A percentile compares a stretch with the other conserved stretches of the same genome.
Conservation (phyloP, 139 green algal genomes). For the Eudorina sp. region DNA sequence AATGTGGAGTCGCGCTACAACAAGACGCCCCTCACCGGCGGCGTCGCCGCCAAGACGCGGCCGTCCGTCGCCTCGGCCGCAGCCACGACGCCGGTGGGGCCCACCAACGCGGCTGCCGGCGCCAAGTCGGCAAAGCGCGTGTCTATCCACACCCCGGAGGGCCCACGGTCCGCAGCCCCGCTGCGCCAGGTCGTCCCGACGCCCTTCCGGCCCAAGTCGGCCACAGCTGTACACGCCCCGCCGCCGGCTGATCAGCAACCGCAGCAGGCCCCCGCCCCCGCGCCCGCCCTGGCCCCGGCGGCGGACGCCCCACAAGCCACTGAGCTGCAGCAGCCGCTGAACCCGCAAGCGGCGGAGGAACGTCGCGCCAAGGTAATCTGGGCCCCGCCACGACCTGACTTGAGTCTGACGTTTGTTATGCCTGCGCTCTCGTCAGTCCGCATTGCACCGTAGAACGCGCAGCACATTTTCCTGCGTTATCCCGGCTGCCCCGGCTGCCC, state of each 20-base stretch:
- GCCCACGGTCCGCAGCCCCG: neutral
- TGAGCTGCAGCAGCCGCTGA: neutral
- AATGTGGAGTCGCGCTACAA: slow-evolving; percentile 38
- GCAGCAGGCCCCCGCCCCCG: neutral
- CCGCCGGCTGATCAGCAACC: no score
- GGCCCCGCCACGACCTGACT: no score
- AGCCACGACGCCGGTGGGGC: neutral
- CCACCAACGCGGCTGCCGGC: neutral
- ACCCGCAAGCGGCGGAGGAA: neutral
- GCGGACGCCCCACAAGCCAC: neutral
- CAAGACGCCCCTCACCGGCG: neutral
- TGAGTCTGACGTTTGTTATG: no score
- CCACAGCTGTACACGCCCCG: no score
- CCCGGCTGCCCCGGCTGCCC: no score
- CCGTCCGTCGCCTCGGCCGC: neutral
- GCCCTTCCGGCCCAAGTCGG: slow-evolving; percentile 36
- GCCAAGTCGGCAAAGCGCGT: slow-evolving; percentile 45
- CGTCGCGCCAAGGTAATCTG: slow-evolving; percentile 34
- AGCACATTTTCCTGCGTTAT: no score
- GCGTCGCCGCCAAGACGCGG: neutral
- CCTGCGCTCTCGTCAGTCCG: no score
- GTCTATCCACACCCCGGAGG: slow-evolving; percentile 43
- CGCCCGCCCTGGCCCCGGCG: neutral
- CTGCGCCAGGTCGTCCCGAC: slow-evolving; percentile 32
- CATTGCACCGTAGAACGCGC: no score